These are phyloP conservation scores for Wickerhamomyces xylosicus DNA, from an alignment of 805 yeast species.

Conservation along the genomic window DNA sequence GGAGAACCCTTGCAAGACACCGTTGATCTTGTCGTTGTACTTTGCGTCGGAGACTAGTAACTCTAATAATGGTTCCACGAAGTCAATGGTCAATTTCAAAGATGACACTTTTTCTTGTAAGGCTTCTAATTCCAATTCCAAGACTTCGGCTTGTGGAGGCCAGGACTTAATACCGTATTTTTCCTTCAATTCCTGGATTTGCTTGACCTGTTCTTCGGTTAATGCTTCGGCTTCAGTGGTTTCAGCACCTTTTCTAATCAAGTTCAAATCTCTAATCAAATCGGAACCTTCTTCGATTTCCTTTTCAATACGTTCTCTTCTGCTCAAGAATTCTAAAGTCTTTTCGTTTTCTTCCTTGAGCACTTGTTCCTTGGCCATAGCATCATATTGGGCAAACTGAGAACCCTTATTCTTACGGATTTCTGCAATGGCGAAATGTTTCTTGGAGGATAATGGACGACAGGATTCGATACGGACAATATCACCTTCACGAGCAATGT, in stretches of 20 bases:
- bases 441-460: slow-evolving; percentile 73
- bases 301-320: slow-evolving; percentile 28
- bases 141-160: slow-evolving; percentile 31
- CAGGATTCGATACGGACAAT: slow-evolving; percentile 86
- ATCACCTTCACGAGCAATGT: slow-evolving; percentile 90
- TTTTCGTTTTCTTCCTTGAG: slow-evolving; percentile 52
- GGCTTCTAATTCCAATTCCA: slow-evolving; percentile 28
- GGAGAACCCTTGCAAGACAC: slow-evolving; percentile 26
- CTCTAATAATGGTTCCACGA: slow-evolving; percentile 25
- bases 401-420: slow-evolving; percentile 85
- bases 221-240: slow-evolving; percentile 18
- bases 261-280: slow-evolving; percentile 22
- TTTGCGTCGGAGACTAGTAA: slow-evolving; percentile 25
- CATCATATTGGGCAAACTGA: slow-evolving; percentile 73
- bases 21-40: slow-evolving; percentile 25
- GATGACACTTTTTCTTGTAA: slow-evolving; percentile 20
- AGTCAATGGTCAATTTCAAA: slow-evolving; percentile 23
- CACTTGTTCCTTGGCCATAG: slow-evolving; percentile 60
- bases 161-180: slow-evolving; percentile 37
- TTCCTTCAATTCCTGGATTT: slow-evolving; percentile 27
- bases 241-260: slow-evolving; percentile 16
- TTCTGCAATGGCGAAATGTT: slow-evolving; percentile 87
- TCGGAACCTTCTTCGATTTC: slow-evolving; percentile 18
- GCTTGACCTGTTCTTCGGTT: slow-evolving; percentile 25
- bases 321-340: slow-evolving; percentile 42